phyloP scores from a whole-genome alignment of 1,284 basidiomycete genomes.

The Trametes pubescens region DNA sequence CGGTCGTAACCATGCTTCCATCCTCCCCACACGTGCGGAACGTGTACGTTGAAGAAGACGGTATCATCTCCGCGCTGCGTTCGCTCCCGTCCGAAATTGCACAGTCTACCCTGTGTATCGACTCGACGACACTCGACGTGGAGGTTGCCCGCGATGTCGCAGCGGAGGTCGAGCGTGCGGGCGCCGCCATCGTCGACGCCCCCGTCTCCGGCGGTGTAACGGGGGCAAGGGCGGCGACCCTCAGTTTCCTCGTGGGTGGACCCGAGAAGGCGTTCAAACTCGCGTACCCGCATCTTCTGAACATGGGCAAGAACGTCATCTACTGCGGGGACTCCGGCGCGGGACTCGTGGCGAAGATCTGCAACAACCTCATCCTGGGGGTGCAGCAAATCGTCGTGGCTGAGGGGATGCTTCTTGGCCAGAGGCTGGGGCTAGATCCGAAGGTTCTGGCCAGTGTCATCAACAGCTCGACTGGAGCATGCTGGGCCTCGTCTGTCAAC shows the following conservation, averaged over 20 bases:
- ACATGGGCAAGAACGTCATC: conserved; percentile 86
- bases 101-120: conserved; percentile 74
- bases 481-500: conserved; percentile 88
- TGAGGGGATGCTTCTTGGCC: conserved; percentile 88
- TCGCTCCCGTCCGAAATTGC: conserved; percentile 51
- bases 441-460: conserved; percentile 81
- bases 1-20: conserved; percentile 87
- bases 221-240: conserved; percentile 84
- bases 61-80: conserved; percentile 67
- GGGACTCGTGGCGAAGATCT: conserved; percentile 87
- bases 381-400: conserved; percentile 82
- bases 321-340: conserved; percentile 90
- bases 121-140: conserved; percentile 90
- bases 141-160: conserved; percentile 74
- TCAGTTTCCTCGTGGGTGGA: conserved; percentile 94
- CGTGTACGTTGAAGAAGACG: conserved; percentile 68
- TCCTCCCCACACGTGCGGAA: conserved; percentile 82
- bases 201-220: conserved; percentile 91
- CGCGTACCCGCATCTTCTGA: conserved; percentile 66
- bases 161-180: conserved; percentile 56
- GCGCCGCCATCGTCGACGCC: conserved; percentile 88
- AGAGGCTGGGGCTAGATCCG: conserved; percentile 79
- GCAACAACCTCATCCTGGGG: conserved; percentile 85
- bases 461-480: conserved; percentile 84
- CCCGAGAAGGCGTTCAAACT: conserved; percentile 63